Evolutionary conservation across 495 filamentous ascomycete species (phyloP).

Genomic region (Podospora pseudocomata): DNA sequence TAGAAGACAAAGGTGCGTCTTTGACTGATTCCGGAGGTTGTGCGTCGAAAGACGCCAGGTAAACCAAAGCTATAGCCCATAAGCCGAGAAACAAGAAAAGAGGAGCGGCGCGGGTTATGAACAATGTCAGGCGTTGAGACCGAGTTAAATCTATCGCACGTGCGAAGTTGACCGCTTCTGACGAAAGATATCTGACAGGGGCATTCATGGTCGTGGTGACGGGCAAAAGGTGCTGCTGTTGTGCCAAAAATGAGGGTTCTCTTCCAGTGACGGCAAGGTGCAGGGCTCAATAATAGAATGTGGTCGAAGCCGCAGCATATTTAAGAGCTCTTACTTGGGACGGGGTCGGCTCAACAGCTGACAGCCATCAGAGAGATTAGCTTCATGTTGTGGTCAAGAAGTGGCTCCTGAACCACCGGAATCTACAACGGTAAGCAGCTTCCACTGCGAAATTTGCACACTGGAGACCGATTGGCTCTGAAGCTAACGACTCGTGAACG

Average conservation of each 20-base stretch:
- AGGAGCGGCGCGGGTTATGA: background rate
- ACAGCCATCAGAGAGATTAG: background rate
- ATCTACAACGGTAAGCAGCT: background rate
- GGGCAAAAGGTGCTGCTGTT: background rate
- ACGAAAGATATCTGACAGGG: background rate
- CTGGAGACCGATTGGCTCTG: background rate
- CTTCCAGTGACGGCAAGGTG: background rate
- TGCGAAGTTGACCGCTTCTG: background rate
- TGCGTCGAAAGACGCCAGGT: background rate
- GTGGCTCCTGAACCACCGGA: background rate
- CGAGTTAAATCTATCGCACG: background rate
- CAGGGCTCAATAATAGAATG: background rate
- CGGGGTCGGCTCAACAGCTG: background rate
- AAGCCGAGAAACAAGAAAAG: background rate
- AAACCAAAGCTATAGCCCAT: background rate
- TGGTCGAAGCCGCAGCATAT: background rate
- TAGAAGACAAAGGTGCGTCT: too few relatives aligned
- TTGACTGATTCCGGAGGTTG: background rate
- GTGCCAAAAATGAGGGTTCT: background rate
- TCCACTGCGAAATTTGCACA: background rate
- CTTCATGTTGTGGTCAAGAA: background rate
- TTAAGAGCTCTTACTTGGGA: background rate
- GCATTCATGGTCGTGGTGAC: background rate
- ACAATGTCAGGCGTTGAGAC: background rate
- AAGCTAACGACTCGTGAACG: background rate